Evolutionary conservation across 257 asterid genomes (phyloP).

Genomic region (Solanum tacnaense): DNA sequence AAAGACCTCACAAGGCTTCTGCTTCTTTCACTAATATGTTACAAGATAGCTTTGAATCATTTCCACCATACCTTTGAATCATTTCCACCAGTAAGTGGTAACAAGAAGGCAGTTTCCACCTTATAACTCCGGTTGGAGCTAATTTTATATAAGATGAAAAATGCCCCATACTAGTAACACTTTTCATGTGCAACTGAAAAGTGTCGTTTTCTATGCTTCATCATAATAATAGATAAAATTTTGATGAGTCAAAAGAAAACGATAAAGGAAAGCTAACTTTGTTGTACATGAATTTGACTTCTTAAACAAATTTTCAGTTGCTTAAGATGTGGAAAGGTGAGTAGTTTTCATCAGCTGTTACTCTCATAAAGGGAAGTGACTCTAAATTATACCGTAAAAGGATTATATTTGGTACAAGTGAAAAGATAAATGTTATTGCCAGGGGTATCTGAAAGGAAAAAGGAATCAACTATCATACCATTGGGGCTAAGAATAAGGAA

Average conservation of each 20-base stretch:
- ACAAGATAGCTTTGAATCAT: background rate
- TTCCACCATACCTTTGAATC: background rate
- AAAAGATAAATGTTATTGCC: background rate
- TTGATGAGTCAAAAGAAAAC: background rate
- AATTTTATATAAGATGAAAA: background rate
- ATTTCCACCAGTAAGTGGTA: background rate
- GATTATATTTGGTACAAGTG: background rate
- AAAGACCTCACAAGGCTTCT: background rate
- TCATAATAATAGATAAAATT: background rate
- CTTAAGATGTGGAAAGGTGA: background rate
- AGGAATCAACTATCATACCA: constrained; percentile 39
- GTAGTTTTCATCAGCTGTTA: background rate
- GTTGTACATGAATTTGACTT: background rate
- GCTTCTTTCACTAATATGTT: background rate
- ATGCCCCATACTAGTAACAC: background rate
- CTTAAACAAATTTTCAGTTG: background rate
- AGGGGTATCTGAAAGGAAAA: background rate
- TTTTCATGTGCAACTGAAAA: background rate
- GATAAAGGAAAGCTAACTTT: background rate
- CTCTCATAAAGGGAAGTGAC: background rate
- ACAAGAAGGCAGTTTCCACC: background rate
- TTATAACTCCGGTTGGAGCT: background rate
- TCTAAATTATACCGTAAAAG: background rate
- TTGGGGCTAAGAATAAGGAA: constrained; percentile 82
- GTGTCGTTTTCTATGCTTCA: background rate